Evolutionary conservation across 352 stramenopile species (phyloP), one percentile per base, ranked within the genome.

Genomic region (Phytophthora cryptogea): DNA sequence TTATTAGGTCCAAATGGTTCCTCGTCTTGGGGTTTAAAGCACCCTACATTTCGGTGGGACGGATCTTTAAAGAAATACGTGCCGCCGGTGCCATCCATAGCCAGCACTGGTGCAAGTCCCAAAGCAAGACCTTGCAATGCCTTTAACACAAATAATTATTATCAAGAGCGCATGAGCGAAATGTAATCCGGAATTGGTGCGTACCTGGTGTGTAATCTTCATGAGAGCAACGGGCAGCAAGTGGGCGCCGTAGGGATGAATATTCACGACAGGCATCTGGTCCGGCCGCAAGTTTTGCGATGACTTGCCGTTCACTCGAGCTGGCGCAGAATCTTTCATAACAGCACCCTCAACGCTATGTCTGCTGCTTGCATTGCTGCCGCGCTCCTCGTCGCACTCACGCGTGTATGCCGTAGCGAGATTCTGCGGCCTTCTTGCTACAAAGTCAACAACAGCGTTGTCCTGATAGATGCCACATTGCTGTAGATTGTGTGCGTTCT

Each of bases 1-100:
- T 99, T 99, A 71, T 98, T 98, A 41, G 94, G 94, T 0, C 94
- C 96, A 65, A 99, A 99, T 0, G 97, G 97, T 59, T 99, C 97
- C 68, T 99, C 97, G 68, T 99, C 97, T 52, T 97, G 83, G 33
- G 97, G 97, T 59, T 99, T 99, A 72, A 99, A 99, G 26, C 97
- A 98, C 17, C 89, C 92, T 20, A 98, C 88, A 59, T 97, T 91
- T 62, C 87, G 88, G 59, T 98, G 97, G 6, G 82, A 79, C 4
- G 92, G 83, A 72, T 98, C 94, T 45, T 97, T 95, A 37, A 99
- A 84, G 69, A 99, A 99, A 78, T 99, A 99, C 13, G 96, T 98
- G 45, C 97, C 97, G n/a, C 97, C 96, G 0, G 91, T 98, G 54
- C 97, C 96, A 70, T 99, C 97, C 66, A 98, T 89, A 2, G 93